Evolutionary conservation across 139 green algal species (phyloP).

Genomic region (Zygnema circumcarinatum): DNA sequence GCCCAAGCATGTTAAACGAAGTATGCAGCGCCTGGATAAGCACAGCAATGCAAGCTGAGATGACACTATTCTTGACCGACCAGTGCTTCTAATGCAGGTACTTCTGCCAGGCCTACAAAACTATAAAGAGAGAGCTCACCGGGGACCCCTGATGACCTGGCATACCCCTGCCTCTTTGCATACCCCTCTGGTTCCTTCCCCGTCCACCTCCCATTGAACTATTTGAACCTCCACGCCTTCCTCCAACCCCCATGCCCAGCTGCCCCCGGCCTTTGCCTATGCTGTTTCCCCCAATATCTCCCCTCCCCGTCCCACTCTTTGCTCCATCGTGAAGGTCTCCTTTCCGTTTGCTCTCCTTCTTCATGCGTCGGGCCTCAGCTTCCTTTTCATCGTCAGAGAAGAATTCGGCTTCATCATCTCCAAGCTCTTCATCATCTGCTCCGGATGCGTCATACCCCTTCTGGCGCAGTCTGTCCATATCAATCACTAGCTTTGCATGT

Average conservation of each 20-base stretch:
- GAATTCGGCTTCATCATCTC: conserved; percentile 28
- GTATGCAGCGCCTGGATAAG: too few species aligned
- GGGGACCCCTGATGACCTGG: neutral
- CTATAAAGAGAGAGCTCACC: too few species aligned
- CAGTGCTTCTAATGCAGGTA: too few species aligned
- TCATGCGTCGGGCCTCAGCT: neutral
- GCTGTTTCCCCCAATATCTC: neutral
- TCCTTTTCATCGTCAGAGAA: conserved; percentile 40
- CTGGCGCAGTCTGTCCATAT: neutral
- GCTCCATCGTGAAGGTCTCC: neutral
- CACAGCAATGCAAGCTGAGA: too few species aligned
- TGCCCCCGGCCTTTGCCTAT: neutral
- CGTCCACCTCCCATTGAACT: neutral
- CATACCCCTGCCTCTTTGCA: neutral
- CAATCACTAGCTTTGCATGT: conserved; percentile 39
- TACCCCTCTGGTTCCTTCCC: neutral
- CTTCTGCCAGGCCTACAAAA: too few species aligned
- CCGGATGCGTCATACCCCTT: conserved; percentile 54
- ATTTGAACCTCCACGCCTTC: neutral
- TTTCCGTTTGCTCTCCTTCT: conserved; percentile 23
- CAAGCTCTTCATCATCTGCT: conserved; percentile 47
- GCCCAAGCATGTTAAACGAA: too few species aligned
- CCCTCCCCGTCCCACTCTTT: neutral
- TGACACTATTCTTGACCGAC: too few species aligned
- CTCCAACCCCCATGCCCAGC: neutral